phyloP scores from a whole-genome alignment of 768 basidiomycete genomes.

The Leucosporidium yakuticum region DNA sequence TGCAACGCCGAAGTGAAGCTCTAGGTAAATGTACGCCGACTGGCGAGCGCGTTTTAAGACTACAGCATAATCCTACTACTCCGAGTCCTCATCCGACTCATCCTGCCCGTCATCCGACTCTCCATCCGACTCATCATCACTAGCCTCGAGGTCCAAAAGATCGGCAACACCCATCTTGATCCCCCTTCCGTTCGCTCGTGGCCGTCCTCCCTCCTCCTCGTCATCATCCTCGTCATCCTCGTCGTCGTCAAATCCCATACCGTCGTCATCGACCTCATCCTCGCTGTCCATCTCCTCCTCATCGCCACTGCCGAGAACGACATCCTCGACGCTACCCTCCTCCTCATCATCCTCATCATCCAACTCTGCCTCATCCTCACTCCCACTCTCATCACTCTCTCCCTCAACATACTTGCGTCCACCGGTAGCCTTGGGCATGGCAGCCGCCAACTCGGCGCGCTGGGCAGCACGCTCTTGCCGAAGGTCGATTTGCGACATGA shows the following conservation, averaged over 20 bases:
- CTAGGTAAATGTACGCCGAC: too few relatives aligned
- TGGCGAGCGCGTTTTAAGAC: too few relatives aligned
- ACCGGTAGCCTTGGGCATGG: constrained; percentile 40
- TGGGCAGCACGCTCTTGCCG: constrained; percentile 52
- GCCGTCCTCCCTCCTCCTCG: constrained; percentile 38
- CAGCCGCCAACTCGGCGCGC: constrained; percentile 12
- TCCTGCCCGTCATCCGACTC: constrained; percentile 4
- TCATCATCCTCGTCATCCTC: constrained; percentile 36
- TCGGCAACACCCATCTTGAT: constrained; percentile 27
- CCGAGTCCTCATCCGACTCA: constrained; percentile 11
- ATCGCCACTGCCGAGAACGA: constrained; percentile 47
- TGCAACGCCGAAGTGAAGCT: too few relatives aligned
- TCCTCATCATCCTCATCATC: constrained; percentile 60
- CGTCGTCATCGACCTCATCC: constrained; percentile 20
- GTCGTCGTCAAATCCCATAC: constrained; percentile 43
- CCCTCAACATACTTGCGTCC: constrained; percentile 64
- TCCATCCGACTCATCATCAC: constrained; percentile 5
- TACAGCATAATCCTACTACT: not conserved
- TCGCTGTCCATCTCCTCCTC: constrained; percentile 44
- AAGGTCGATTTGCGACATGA: constrained; percentile 86
- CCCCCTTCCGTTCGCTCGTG: constrained; percentile 26
- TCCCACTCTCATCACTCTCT: constrained; percentile 62
- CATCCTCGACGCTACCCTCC: constrained; percentile 64
- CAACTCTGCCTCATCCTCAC: constrained; percentile 52
- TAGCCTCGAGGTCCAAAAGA: constrained; percentile 7